Evolutionary conservation across 2,329 filamentous ascomycete species (phyloP).

Genomic region (Grosmannia serpens): DNA sequence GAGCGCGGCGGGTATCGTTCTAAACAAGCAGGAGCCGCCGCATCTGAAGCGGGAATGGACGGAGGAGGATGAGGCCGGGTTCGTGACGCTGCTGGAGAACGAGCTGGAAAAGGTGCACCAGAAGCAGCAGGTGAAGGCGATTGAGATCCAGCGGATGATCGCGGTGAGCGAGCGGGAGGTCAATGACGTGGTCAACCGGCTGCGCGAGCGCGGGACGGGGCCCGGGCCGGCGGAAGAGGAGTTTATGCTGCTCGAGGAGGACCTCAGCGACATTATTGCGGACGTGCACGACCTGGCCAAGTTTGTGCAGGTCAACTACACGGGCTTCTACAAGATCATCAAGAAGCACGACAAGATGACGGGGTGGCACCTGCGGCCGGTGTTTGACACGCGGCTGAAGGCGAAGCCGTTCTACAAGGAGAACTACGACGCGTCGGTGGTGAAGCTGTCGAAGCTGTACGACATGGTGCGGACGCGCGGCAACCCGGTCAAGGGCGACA

Average conservation of each 20-base stretch:
- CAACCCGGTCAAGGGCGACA: slow-evolving; percentile 85
- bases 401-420: slow-evolving; percentile 98
- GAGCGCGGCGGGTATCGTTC: slow-evolving; percentile 15
- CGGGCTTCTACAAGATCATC: slow-evolving; percentile 98
- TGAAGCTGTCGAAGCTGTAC: slow-evolving; percentile 90
- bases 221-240: slow-evolving; percentile 73
- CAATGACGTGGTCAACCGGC: slow-evolving; percentile 66
- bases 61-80: slow-evolving; percentile 82
- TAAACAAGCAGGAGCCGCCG: neutral
- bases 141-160: slow-evolving; percentile 88
- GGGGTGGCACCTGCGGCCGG: slow-evolving; percentile 81
- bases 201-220: slow-evolving; percentile 50
- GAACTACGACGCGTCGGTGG: slow-evolving; percentile 92
- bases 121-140: slow-evolving; percentile 94
- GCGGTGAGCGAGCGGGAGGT: slow-evolving; percentile 82
- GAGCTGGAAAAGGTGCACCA: slow-evolving; percentile 97
- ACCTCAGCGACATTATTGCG: slow-evolving; percentile 94
- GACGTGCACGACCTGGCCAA: slow-evolving; percentile 97
- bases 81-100: slow-evolving; percentile 74
- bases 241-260: slow-evolving; percentile 86
- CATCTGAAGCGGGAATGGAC: slow-evolving; percentile 55
- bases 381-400: slow-evolving; percentile 90
- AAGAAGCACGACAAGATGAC: slow-evolving; percentile 99
- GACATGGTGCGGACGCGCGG: slow-evolving; percentile 88
- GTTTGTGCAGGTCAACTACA: slow-evolving; percentile 97